These are phyloP conservation scores for Ananas comosus DNA, from an alignment of 176 grass and related monocot genomes.

Conservation along the genomic window DNA sequence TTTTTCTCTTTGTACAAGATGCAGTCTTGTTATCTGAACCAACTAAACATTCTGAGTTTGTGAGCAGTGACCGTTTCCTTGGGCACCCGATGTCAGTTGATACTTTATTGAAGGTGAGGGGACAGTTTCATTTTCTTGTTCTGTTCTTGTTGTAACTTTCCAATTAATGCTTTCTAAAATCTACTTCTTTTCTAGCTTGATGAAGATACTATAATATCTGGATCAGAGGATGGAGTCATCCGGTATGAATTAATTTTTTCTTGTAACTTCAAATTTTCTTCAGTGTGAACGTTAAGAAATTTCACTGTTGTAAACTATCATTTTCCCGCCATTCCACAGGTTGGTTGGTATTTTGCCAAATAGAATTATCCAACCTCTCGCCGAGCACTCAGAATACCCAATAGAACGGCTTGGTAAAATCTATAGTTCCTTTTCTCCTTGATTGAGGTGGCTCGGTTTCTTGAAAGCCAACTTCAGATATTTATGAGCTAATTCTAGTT, in stretches of 20 bases:
- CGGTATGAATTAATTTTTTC: slow-evolving; percentile 37
- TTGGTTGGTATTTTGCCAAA: slow-evolving; percentile 86
- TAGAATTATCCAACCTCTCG: slow-evolving; percentile 82
- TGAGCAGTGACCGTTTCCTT: slow-evolving; percentile 76
- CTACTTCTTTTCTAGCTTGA: slow-evolving; percentile 55
- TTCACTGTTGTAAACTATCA: neutral
- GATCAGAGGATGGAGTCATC: slow-evolving; percentile 77
- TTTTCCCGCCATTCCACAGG: slow-evolving; percentile 28
- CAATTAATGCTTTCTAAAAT: neutral
- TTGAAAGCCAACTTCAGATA: slow-evolving; percentile 1
- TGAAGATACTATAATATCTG: slow-evolving; percentile 87
- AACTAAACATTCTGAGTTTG: slow-evolving; percentile 11
- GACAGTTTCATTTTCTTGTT: neutral
- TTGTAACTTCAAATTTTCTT: neutral
- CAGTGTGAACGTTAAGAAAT: neutral
- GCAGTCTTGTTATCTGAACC: neutral
- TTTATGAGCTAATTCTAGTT: slow-evolving; percentile 1
- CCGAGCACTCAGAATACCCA: slow-evolving; percentile 92
- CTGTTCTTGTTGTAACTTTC: neutral
- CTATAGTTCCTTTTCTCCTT: neutral
- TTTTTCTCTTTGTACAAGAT: neutral
- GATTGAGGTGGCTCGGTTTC: slow-evolving; percentile 6
- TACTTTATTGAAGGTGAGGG: slow-evolving; percentile 79
- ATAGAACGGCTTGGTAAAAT: slow-evolving; percentile 73
- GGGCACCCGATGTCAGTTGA: slow-evolving; percentile 84